Evolutionary conservation across 2,329 filamentous ascomycete species (phyloP), one percentile per base, ranked within the genome.

Genomic region (Sporothrix pseudoabietina): DNA sequence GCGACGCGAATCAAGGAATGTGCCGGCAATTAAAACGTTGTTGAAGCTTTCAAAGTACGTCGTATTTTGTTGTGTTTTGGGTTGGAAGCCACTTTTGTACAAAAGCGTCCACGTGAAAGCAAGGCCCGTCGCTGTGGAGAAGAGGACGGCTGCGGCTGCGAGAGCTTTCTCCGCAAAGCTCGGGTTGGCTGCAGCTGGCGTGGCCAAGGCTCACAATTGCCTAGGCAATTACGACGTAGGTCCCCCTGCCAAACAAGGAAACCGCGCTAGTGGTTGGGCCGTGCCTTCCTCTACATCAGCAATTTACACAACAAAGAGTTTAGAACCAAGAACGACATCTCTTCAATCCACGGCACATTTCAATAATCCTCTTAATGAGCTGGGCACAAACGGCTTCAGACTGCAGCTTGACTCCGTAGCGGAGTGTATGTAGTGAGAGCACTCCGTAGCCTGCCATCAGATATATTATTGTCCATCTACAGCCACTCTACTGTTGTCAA

Each of bases 31-130:
- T 10, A 6, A 6, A 61, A 61, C 35, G 61, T 30, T 9, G n/a
- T 55, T 19, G 44, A 49, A 49, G 52, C 22, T 26, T 16, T 26
- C 10, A 8, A 55, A 26, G 52, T 26, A n/a, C n/a, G n/a, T n/a
- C n/a, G n/a, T n/a, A 1, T 22, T 30, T 30, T 47, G 39, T 47
- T 63, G 57, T 26, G 26, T 26, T 63, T 63, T 63, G 22, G 57
- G 32, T 59, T 66, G 39, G 30, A 26, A 47, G 39, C 39, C n/a
- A 39, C n/a, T 44, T 65, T 65, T 19, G 59, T 35, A 9, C 6
- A 61, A 63, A 61, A 39, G 19, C 32, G 35, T 26, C 61, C 61
- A 66, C 61, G 61, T 66, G 61, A 66, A 66, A 66, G 39, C 44
- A 26, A 65, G 10, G 44, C 14, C 26, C 30, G 65, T 68, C 65